These are phyloP conservation scores for Viola pubescens DNA, from an alignment of 441 rosid species.

Conservation along the genomic window DNA sequence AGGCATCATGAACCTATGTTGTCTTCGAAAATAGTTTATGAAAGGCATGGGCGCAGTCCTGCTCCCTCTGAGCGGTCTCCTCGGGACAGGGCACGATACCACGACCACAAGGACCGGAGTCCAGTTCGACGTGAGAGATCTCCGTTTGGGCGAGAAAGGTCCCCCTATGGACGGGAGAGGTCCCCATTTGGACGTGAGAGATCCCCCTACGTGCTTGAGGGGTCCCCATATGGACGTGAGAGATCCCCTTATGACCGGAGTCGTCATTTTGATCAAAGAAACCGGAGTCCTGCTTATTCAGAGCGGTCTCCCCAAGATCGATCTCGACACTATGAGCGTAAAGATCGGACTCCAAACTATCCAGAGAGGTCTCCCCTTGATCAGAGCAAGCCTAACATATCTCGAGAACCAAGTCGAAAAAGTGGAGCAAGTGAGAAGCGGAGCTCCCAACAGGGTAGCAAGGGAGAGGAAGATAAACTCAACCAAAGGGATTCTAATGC, in stretches of 20 bases:
- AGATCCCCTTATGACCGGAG: constrained; percentile 69
- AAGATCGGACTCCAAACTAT: constrained; percentile 57
- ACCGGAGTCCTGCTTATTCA: constrained; percentile 61
- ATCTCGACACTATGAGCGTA: constrained; percentile 52
- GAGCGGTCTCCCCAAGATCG: constrained; percentile 70
- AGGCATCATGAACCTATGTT: constrained; percentile 67
- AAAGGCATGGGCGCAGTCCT: constrained; percentile 80
- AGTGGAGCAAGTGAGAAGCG: constrained; percentile 51
- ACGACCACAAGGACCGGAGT: constrained; percentile 67
- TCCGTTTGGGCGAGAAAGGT: constrained; percentile 31
- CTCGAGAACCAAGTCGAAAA: constrained; percentile 50
- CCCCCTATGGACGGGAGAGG: constrained; percentile 38
- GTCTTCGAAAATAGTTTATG: constrained; percentile 63
- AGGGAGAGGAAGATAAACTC: constrained; percentile 54
- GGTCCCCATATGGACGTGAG: constrained; percentile 29
- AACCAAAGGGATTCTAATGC: constrained; percentile 42
- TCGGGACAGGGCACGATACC: constrained; percentile 53
- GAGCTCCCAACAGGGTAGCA: constrained; percentile 37
- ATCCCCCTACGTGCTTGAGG: constrained; percentile 33
- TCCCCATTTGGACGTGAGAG: constrained; percentile 34
- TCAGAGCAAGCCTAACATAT: constrained; percentile 41
- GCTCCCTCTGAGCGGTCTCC: constrained; percentile 69
- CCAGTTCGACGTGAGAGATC: constrained; percentile 60
- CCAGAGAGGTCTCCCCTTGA: constrained; percentile 58
- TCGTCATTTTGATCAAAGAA: constrained; percentile 62